A percentile compares a stretch with the other conserved stretches of the same genome.
Evolutionary conservation across 805 yeast species (phyloP).

Genomic region (Metschnikowia lachancei): DNA sequence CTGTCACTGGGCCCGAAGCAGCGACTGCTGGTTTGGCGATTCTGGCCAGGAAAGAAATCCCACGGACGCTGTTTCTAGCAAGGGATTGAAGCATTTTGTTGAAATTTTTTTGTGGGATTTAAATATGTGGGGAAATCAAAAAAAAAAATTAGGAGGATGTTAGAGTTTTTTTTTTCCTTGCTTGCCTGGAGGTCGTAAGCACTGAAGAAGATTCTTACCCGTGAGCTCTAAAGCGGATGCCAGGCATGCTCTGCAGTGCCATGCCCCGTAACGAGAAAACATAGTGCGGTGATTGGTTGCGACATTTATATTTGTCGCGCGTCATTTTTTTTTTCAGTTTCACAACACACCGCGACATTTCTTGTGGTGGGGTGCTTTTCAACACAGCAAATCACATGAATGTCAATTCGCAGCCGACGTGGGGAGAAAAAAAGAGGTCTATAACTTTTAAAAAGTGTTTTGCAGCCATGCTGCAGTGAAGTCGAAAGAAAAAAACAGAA

Average conservation of each 20-base stretch:
- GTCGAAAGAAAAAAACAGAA: no score
- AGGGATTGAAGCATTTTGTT: conserved; percentile 15
- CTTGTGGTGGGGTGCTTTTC: not conserved
- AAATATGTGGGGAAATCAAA: not conserved
- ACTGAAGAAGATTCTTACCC: conserved; percentile 5
- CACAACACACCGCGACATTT: conserved; percentile 4
- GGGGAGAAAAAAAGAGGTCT: not conserved
- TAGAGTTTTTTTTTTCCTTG: not conserved
- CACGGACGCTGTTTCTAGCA: conserved; percentile 17
- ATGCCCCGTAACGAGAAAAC: conserved; percentile 20
- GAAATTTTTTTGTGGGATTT: not conserved
- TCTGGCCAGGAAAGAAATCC: conserved; percentile 17
- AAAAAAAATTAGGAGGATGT: not conserved
- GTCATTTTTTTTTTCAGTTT: not conserved
- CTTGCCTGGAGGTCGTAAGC: not conserved
- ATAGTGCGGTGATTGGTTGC: conserved; percentile 20
- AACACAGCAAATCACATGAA: not conserved
- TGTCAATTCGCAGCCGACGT: not conserved
- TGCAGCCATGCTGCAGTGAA: no score
- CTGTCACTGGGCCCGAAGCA: conserved; percentile 15
- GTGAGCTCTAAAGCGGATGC: conserved; percentile 1
- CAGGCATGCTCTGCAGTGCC: conserved; percentile 1
- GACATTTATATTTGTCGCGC: conserved; percentile 6
- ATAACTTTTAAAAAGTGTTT: not conserved
- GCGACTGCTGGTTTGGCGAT: conserved; percentile 19